Evolutionary conservation across 73 alveolate genomes (phyloP).

Genomic region (Blepharisma japonicum): DNA sequence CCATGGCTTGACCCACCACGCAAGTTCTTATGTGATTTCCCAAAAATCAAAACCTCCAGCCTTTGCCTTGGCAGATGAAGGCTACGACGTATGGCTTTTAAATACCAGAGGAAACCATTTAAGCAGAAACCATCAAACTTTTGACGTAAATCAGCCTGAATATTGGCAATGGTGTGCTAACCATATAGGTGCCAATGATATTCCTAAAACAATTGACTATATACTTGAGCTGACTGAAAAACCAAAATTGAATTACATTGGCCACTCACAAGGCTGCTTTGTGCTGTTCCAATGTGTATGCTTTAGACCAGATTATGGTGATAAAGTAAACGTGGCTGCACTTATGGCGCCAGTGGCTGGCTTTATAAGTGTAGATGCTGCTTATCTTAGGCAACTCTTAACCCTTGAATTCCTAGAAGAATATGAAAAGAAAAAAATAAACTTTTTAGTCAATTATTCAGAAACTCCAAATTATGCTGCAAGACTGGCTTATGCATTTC

Average conservation of each 20-base stretch:
- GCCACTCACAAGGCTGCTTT: slow-evolving; percentile 84
- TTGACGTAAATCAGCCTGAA: slow-evolving; percentile 38
- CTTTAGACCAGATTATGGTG: background rate
- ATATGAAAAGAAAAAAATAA: slow-evolving; percentile 32
- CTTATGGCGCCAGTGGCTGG: slow-evolving; percentile 17
- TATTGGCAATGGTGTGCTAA: slow-evolving; percentile 76
- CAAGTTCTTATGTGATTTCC: slow-evolving; percentile 13
- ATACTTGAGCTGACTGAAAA: slow-evolving; percentile 45
- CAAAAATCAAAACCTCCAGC: slow-evolving; percentile 27
- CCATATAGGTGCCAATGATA: slow-evolving; percentile 76
- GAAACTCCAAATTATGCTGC: background rate
- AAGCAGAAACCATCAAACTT: slow-evolving; percentile 32
- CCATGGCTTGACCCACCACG: slow-evolving; percentile 21
- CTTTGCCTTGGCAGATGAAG: slow-evolving; percentile 29
- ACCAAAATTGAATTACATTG: slow-evolving; percentile 62
- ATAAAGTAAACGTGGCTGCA: background rate
- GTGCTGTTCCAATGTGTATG: background rate
- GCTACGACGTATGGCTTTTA: slow-evolving; percentile 39
- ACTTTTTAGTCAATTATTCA: background rate
- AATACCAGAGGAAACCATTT: slow-evolving; percentile 36
- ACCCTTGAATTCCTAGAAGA: background rate
- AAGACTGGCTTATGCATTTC: background rate
- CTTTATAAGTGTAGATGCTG: background rate
- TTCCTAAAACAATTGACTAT: slow-evolving; percentile 69
- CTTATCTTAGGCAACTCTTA: background rate